Evolutionary conservation across 352 stramenopile genomes (phyloP), one percentile per base, ranked within the genome.

Genomic region (Phytophthora crassamura): DNA sequence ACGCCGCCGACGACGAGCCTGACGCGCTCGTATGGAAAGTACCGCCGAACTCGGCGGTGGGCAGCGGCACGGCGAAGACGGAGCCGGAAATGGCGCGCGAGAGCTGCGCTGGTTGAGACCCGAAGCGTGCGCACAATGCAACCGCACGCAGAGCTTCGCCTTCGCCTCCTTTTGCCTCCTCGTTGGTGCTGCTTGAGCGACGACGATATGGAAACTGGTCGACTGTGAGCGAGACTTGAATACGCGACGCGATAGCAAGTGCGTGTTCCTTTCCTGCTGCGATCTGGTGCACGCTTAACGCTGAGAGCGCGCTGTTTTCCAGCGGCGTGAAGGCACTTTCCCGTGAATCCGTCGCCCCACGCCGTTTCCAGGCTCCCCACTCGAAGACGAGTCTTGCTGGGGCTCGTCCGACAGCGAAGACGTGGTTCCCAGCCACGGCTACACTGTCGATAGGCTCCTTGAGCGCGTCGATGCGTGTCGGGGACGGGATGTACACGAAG

Each of bases 401-500:
- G 28, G 60, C 40, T 22, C 53, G 52, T 3, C 72, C 69, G n/a
- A 91, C 68, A 11, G 84, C 84, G 41, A 82, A 93, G 2, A 89
- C 77, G 49, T 90, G 82, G 42, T 93, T 93, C 3, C 82, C 84
- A 30, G 82, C 82, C 25, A 93, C 70, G 2, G 73, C 67, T 10
- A 93, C 65, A 36, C 50, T 74, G 0, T 74, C 68, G 11, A 93
- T 86, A 0, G 82, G 72, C 12, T 91, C 80, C 16, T 86, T 86
- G 2, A 93, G 52, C 1, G 75, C 60, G 28, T 91, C 67, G 22
- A 93, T 72, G 0, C 84, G 75, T 25, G 74, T 80, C 4, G 82
- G 82, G 5, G 79, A 75, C n/a, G 80, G 75, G 54, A 91, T 89
- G 64, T 83, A 93, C 7, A 90, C 83, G 32, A 91, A 93, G 50